Evolutionary conservation across 192 early-diverging fungal species (phyloP).

Genomic region (Cetraspora pellucida): DNA sequence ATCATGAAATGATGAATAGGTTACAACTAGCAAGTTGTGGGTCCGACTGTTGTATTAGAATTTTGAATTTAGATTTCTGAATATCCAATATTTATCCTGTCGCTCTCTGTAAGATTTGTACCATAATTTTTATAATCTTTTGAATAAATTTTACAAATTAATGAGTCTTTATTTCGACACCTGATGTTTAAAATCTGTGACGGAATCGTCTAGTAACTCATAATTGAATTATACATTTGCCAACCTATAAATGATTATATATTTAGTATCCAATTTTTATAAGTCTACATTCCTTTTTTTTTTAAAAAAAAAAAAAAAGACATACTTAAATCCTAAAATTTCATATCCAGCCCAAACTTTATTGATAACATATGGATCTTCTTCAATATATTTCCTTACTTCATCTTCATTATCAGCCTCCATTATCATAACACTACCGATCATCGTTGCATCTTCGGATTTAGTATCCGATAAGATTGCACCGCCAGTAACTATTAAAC

Average conservation of each 20-base stretch:
- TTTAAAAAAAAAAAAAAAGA: not conserved
- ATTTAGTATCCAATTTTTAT: no score
- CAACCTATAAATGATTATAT: no score
- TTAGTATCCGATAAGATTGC: conserved; percentile 55
- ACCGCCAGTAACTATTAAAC: conserved; percentile 51
- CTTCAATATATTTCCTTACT: conserved; percentile 44
- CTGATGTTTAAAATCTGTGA: no score
- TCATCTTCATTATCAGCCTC: conserved; percentile 49
- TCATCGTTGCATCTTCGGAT: conserved; percentile 41
- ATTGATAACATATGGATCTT: conserved; percentile 55
- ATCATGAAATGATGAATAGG: not conserved
- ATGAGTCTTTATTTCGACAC: no score
- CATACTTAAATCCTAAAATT: conserved; percentile 41
- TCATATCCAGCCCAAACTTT: conserved; percentile 60
- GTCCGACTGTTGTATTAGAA: conserved; percentile 74
- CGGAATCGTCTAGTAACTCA: no score
- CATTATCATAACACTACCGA: conserved; percentile 57
- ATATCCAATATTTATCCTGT: no score
- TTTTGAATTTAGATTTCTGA: conserved; percentile 51
- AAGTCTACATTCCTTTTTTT: no score
- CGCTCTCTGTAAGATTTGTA: no score
- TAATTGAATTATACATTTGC: no score
- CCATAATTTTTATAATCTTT: no score
- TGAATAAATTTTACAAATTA: no score
- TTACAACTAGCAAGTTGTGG: conserved; percentile 70